phyloP scores from a whole-genome alignment of 2,329 filamentous ascomycete species.

The Xylariaceae sp. region DNA sequence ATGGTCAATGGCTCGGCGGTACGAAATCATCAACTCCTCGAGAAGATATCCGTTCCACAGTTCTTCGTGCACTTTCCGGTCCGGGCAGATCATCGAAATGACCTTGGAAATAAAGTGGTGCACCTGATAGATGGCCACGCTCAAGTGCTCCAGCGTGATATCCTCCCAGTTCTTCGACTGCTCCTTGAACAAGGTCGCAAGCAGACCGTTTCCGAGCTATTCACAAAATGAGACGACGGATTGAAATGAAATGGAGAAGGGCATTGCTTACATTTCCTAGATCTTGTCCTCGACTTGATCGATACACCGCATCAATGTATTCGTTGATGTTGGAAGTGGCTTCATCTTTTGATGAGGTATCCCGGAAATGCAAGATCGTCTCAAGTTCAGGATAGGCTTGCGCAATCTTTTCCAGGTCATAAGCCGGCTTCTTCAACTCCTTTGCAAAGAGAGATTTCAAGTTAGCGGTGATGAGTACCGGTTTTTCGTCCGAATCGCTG shows the following conservation, averaged over 20 bases:
- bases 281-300: slow-evolving; percentile 38
- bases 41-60: slow-evolving; percentile 37
- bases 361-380: slow-evolving; percentile 27
- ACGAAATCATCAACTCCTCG: slow-evolving; percentile 39
- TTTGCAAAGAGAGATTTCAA: too few species aligned
- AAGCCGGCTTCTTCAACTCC: background rate
- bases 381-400: slow-evolving; percentile 21
- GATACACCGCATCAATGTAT: slow-evolving; percentile 42
- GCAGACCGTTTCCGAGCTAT: slow-evolving; percentile 27
- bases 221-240: slow-evolving; percentile 1
- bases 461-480: background rate
- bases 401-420: background rate
- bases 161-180: slow-evolving; percentile 45
- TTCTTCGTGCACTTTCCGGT: slow-evolving; percentile 36
- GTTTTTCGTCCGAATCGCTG: background rate
- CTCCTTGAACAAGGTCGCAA: slow-evolving; percentile 41
- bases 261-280: slow-evolving; percentile 34
- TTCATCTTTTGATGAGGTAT: slow-evolving; percentile 17
- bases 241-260: background rate
- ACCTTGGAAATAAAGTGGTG: slow-evolving; percentile 41
- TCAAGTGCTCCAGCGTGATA: slow-evolving; percentile 42
- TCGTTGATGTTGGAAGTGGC: slow-evolving; percentile 35
- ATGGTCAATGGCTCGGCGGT: slow-evolving; percentile 41
- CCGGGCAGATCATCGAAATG: slow-evolving; percentile 38
- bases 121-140: slow-evolving; percentile 38